A percentile compares a stretch with the other conserved stretches of the same genome.
Evolutionary conservation across 1,284 basidiomycete species (phyloP).

Genomic region (Papiliotrema flavescens): DNA sequence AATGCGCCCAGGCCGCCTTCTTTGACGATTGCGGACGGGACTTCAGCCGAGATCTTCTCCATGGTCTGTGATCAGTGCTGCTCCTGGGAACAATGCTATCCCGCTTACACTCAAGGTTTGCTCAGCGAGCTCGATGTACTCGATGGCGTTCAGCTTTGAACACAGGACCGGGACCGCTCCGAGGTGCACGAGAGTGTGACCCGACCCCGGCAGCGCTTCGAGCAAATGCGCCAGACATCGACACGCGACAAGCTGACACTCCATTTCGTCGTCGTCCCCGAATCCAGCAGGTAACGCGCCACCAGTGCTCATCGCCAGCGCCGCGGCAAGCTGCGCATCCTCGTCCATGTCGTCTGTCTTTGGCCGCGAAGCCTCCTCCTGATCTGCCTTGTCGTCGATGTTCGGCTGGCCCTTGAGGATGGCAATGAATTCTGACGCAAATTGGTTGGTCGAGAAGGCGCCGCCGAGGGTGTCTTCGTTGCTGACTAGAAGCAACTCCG

Average conservation of each 20-base stretch:
- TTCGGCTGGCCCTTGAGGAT: conserved; percentile 75
- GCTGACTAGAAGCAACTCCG: conserved; percentile 90
- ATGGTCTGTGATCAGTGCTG: conserved; percentile 62
- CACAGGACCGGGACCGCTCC: conserved; percentile 92
- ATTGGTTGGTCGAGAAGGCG: conserved; percentile 80
- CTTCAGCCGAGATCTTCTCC: conserved; percentile 95
- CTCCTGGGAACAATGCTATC: neutral
- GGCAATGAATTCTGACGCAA: conserved; percentile 86
- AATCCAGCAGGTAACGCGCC: conserved; percentile 30
- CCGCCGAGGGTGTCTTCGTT: conserved; percentile 96
- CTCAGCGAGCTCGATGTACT: conserved; percentile 93
- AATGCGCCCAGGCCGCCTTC: conserved; percentile 88
- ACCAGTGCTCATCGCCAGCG: conserved; percentile 57
- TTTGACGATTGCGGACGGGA: conserved; percentile 86
- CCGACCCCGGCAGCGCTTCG: conserved; percentile 91
- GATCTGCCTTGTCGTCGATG: conserved; percentile 38
- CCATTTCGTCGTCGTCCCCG: conserved; percentile 58
- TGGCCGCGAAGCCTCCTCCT: conserved; percentile 48
- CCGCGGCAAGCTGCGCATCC: conserved; percentile 78
- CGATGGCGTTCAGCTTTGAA: conserved; percentile 91
- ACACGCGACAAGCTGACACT: conserved; percentile 88
- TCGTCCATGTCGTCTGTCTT: conserved; percentile 57
- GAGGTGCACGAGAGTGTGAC: conserved; percentile 90
- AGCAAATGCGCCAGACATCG: conserved; percentile 92
- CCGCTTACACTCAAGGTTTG: conserved; percentile 86